Conservation (phyloP, 257 asterid species). For the Cinchona pubescens region DNA sequence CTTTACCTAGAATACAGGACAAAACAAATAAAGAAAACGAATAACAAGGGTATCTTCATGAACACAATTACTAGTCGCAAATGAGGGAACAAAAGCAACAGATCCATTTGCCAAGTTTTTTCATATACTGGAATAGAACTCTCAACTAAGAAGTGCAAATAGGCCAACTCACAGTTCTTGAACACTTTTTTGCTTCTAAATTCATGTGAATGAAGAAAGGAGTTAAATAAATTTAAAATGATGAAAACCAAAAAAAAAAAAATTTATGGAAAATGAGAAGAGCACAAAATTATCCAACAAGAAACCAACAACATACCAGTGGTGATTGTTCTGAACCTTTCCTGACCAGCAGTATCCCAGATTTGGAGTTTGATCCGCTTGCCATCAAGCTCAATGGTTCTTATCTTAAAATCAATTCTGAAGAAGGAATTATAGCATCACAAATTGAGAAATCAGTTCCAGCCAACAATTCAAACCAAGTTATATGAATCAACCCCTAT, state of each 20-base stretch:
- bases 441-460: background rate
- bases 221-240: background rate
- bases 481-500: background rate
- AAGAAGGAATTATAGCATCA: background rate
- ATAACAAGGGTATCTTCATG: background rate
- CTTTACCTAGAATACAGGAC: background rate
- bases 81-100: background rate
- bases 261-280: background rate
- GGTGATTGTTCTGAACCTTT: conserved; percentile 41
- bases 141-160: background rate
- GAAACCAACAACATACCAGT: conserved; percentile 26
- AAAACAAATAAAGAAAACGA: background rate
- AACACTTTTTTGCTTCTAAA: background rate
- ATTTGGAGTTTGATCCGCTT: conserved; percentile 42
- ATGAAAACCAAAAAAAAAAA: background rate
- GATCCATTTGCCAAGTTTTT: background rate
- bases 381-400: conserved; percentile 43
- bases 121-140: background rate
- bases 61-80: background rate
- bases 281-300: background rate
- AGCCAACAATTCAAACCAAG: background rate
- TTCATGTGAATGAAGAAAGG: background rate
- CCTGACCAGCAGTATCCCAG: conserved; percentile 49
- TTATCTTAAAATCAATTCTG: conserved; percentile 36
- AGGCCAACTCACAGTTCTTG: background rate